These are phyloP conservation scores for Bauhinia variegata DNA, from an alignment of 306 rosid genomes.

Conservation along the genomic window DNA sequence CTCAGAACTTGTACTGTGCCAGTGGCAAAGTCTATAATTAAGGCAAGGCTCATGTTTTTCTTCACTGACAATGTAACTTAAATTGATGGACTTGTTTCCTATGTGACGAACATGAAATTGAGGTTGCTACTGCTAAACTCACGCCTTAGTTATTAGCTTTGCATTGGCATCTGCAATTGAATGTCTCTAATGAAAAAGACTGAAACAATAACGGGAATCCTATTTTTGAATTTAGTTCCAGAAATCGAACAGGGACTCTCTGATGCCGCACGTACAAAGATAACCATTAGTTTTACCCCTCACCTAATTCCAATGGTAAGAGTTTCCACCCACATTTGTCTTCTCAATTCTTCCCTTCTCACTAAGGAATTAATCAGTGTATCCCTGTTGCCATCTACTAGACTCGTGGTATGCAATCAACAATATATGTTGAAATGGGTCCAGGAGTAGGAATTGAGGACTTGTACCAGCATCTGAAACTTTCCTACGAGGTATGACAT, in stretches of 20 bases:
- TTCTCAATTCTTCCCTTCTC: conserved; percentile 22
- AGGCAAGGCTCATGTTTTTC: conserved; percentile 3
- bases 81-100: conserved; percentile 13
- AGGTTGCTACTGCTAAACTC: not conserved
- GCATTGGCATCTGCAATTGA: conserved; percentile 10
- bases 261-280: conserved; percentile 72
- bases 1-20: not conserved
- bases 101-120: conserved; percentile 2
- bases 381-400: conserved; percentile 36
- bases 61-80: not conserved
- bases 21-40: not conserved
- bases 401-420: conserved; percentile 97
- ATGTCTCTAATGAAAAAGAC: conserved; percentile 14
- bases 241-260: conserved; percentile 94
- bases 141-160: conserved; percentile 4
- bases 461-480: conserved; percentile 66
- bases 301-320: conserved; percentile 94
- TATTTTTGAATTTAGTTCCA: conserved; percentile 68
- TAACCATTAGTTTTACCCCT: conserved; percentile 88
- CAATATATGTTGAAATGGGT: conserved; percentile 90
- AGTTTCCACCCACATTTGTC: conserved; percentile 12
- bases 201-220: conserved; percentile 23
- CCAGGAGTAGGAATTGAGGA: conserved; percentile 71
- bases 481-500: conserved; percentile 66
- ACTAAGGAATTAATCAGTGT: conserved; percentile 9